phyloP scores from a whole-genome alignment of 192 early-diverging fungal species.

The Haplosporangium gracile region DNA sequence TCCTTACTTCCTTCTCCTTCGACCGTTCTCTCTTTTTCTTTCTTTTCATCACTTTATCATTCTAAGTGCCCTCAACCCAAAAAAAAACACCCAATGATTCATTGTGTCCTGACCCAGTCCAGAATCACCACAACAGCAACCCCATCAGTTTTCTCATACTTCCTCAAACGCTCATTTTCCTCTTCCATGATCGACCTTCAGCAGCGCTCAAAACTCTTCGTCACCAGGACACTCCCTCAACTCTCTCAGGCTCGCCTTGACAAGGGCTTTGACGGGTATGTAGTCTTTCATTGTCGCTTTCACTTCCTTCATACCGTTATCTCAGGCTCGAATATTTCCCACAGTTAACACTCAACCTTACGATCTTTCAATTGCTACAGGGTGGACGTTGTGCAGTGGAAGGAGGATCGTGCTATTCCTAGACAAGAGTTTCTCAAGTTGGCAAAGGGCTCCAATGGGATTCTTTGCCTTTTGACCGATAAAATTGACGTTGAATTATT shows the following conservation, averaged over 20 bases:
- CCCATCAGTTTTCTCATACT: constrained; percentile 10
- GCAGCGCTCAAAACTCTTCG: constrained; percentile 50
- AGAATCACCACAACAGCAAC: constrained; percentile 11
- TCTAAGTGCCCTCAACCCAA: too few species aligned
- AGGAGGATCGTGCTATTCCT: constrained; percentile 61
- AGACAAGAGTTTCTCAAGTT: constrained; percentile 63
- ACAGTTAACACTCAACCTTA: neutral
- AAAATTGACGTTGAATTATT: constrained; percentile 80
- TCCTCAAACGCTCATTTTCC: constrained; percentile 24
- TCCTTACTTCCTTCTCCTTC: neutral
- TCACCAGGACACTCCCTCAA: constrained; percentile 65
- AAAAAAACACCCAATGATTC: neutral
- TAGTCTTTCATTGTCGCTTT: neutral
- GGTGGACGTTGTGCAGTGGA: constrained; percentile 71
- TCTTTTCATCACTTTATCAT: neutral
- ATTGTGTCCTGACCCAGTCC: neutral
- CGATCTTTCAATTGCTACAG: neutral
- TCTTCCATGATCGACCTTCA: constrained; percentile 19
- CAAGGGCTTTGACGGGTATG: constrained; percentile 40
- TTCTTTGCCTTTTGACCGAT: constrained; percentile 80
- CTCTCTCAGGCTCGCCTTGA: constrained; percentile 64
- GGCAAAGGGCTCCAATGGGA: constrained; percentile 67
- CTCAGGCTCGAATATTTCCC: neutral
- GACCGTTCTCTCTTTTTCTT: neutral
- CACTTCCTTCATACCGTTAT: too few species aligned